A percentile compares a stretch with the other conserved stretches of the same genome.
phyloP scores from a whole-genome alignment of 768 basidiomycete genomes.

The Leccinellum rugosiceps region DNA sequence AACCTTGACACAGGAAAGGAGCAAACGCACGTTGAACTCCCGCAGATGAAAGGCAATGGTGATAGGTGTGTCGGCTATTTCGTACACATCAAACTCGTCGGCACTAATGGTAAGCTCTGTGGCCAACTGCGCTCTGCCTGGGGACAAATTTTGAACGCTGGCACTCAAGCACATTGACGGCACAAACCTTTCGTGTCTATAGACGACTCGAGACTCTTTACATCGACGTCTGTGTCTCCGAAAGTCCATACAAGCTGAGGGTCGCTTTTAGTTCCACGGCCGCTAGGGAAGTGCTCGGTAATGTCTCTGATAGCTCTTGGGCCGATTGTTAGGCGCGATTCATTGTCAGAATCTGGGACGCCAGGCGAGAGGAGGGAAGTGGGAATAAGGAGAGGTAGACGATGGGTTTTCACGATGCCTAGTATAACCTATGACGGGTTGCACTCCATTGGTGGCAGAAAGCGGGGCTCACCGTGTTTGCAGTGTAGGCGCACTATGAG shows the following conservation, averaged over 20 bases:
- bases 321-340: conserved; percentile 69
- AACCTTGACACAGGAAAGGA: not conserved
- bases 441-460: not conserved
- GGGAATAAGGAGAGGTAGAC: conserved; percentile 57
- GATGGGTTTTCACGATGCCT: conserved; percentile 85
- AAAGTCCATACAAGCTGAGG: conserved; percentile 85
- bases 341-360: conserved; percentile 52
- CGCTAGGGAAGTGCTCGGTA: conserved; percentile 74
- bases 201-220: conserved; percentile 66
- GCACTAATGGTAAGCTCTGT: conserved; percentile 75
- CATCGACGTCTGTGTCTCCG: conserved; percentile 58
- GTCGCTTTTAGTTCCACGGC: conserved; percentile 62
- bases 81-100: conserved; percentile 80
- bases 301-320: conserved; percentile 73
- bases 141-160: not conserved
- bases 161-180: not conserved
- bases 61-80: conserved; percentile 58
- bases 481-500: conserved; percentile 73
- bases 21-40: conserved; percentile 67
- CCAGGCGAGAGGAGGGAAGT: conserved; percentile 62
- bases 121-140: conserved; percentile 61
- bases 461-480: conserved; percentile 62
- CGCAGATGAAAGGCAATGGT: conserved; percentile 77
- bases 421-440: conserved; percentile 6
- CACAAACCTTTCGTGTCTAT: conserved; percentile 59